These are phyloP conservation scores for Amylocarpus encephaloides DNA, from an alignment of 2,329 filamentous ascomycete species.

Conservation along the genomic window DNA sequence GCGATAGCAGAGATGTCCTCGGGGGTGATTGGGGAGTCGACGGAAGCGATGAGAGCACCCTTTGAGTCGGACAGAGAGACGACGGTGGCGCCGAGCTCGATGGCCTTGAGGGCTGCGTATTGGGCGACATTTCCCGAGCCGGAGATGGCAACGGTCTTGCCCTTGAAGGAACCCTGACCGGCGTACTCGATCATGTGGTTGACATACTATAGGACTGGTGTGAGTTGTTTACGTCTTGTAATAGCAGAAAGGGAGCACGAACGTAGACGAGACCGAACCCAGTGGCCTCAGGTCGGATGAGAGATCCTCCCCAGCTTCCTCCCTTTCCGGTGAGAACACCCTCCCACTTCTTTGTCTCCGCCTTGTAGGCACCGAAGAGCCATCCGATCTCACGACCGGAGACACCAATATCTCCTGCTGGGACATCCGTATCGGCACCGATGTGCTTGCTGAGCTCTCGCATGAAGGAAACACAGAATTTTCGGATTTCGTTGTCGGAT, in stretches of 20 bases:
- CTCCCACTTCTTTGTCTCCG: slow-evolving; percentile 84
- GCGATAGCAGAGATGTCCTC: slow-evolving; percentile 77
- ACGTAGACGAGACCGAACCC: slow-evolving; percentile 93
- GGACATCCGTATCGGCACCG: slow-evolving; percentile 90
- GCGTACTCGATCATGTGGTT: slow-evolving; percentile 92
- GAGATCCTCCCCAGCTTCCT: slow-evolving; percentile 80
- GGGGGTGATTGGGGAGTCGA: slow-evolving; percentile 65
- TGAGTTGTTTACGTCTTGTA: neutral
- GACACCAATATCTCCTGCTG: slow-evolving; percentile 95
- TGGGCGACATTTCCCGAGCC: slow-evolving; percentile 97
- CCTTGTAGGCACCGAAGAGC: slow-evolving; percentile 91
- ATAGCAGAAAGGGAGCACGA: slow-evolving; percentile 26
- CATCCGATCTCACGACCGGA: slow-evolving; percentile 87
- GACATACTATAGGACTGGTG: slow-evolving; percentile 55
- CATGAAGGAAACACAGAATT: slow-evolving; percentile 97
- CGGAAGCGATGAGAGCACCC: slow-evolving; percentile 71
- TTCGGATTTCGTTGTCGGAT: slow-evolving; percentile 92
- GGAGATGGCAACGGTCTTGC: slow-evolving; percentile 92
- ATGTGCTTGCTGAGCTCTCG: slow-evolving; percentile 92
- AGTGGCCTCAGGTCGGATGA: slow-evolving; percentile 95
- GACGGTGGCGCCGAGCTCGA: slow-evolving; percentile 90
- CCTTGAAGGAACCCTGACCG: slow-evolving; percentile 76
- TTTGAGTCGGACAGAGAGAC: slow-evolving; percentile 91
- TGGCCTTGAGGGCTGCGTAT: slow-evolving; percentile 92
- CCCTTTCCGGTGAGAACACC: slow-evolving; percentile 97